phyloP scores from a whole-genome alignment of 73 alveolate species.

The Diophrys appendiculata region DNA sequence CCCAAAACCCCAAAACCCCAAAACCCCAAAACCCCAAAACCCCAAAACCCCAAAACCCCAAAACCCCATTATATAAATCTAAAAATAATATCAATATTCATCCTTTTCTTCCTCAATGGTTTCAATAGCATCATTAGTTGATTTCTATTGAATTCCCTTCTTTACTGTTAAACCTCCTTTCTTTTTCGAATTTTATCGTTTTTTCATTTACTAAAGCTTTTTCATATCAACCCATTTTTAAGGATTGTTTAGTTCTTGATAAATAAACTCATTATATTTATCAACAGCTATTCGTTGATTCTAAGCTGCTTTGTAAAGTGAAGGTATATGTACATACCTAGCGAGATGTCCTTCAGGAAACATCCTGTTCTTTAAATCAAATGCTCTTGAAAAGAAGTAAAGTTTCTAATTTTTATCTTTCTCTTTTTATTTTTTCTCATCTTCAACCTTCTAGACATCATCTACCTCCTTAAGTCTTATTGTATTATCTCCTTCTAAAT shows the following conservation, averaged over 20 bases:
- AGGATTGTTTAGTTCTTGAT: neutral
- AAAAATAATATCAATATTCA: too few relatives aligned
- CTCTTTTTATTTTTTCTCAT: neutral
- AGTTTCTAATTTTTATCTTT: neutral
- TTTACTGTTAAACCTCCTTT: too few relatives aligned
- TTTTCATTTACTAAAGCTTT: too few relatives aligned
- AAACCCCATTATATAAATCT: too few relatives aligned
- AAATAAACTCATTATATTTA: neutral
- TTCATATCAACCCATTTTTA: slow-evolving; percentile 3
- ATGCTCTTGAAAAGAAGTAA: neutral
- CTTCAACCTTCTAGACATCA: neutral
- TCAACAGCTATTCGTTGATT: neutral
- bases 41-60: too few relatives aligned
- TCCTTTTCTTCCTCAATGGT: too few relatives aligned
- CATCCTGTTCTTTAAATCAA: slow-evolving; percentile 4
- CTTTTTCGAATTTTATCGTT: too few relatives aligned
- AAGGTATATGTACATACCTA: neutral
- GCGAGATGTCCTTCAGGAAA: slow-evolving; percentile 5
- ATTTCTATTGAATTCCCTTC: too few relatives aligned
- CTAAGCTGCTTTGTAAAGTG: neutral
- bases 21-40: too few relatives aligned
- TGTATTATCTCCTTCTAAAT: neutral
- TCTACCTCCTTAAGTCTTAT: neutral
- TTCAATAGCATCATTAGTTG: too few relatives aligned
- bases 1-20: too few relatives aligned